Evolutionary conservation across 768 basidiomycete species (phyloP), one percentile per base, ranked within the genome.

Genomic region (Hypsizygus marmoreus): DNA sequence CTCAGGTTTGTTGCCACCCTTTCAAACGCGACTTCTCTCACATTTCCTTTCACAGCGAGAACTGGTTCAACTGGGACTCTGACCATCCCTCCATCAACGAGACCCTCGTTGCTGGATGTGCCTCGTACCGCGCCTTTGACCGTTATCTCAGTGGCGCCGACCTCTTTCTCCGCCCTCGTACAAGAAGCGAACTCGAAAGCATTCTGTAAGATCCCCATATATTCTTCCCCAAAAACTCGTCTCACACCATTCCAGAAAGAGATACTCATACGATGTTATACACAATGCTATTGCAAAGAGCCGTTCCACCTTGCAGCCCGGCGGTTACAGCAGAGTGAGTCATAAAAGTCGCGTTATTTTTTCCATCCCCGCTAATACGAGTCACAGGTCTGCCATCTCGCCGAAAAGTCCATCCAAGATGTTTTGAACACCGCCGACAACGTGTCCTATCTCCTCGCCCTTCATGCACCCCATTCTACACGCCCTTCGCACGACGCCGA

Each of bases 41-140:
- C 54, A 54, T 55, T 53, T 51, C 33, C 10, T 38, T 32, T 20
- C 57, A 14, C 51, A 89, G 86, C 34, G 82, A 89, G 63, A 84
- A 84, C 50, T 79, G 74, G 65, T 75, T 76, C 51, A 71, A 68
- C 32, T 89, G 87, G 86, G 85, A 88, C 59, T 74, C 77, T 26
- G 80, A 87, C 54, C 79, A 84, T 52, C 81, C 81, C 11, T 78
- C 80, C 10, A 72, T 86, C 58, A 75, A 87, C 68, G 87, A 90
- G 63, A 80, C 80, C 2, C 76, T 90, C 46, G 79, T 90, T 31
- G 84, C 88, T 1, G 80, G 82, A 16, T 87, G 81, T 55, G 87
- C 89, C n/a, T 83, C 88, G 4, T 91, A 91, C 65, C 76, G 84
- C 53, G 86, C 88, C 2, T 81, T 91, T 56, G 79, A 79, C 54